Evolutionary conservation across 176 grass and related monocot genomes (phyloP).

Genomic region (Saccharum spontaneum): DNA sequence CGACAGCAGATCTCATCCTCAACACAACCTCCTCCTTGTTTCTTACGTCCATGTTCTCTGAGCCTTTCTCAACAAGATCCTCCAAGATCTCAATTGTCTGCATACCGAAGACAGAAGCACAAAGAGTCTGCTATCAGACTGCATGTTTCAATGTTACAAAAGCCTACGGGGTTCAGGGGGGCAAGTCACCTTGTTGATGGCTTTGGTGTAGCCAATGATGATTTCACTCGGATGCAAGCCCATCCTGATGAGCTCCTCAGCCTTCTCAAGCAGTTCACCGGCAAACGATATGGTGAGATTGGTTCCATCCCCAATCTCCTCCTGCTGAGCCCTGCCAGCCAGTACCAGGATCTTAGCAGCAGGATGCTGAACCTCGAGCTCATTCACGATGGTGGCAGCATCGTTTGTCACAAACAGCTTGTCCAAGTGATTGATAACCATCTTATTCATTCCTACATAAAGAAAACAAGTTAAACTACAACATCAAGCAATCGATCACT

Average conservation of each 20-base stretch:
- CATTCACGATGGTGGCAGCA: conserved; percentile 78
- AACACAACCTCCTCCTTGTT: conserved; percentile 82
- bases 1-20: conserved; percentile 87
- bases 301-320: conserved; percentile 86
- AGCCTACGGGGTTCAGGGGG: neutral
- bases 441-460: conserved; percentile 86
- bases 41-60: conserved; percentile 86
- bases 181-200: conserved; percentile 65
- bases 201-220: conserved; percentile 89
- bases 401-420: conserved; percentile 83
- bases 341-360: conserved; percentile 86
- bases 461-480: neutral
- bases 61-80: conserved; percentile 87
- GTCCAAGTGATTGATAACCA: conserved; percentile 92
- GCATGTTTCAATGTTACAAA: neutral
- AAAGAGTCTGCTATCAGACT: neutral
- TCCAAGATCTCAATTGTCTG: conserved; percentile 74
- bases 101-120: conserved; percentile 5
- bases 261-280: conserved; percentile 83
- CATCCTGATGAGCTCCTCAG: conserved; percentile 93
- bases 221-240: conserved; percentile 95
- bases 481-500: neutral
- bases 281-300: conserved; percentile 94
- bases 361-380: conserved; percentile 89
- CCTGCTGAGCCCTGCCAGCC: conserved; percentile 72